phyloP scores from a whole-genome alignment of 768 basidiomycete genomes.

The Termitomyces sp. region DNA sequence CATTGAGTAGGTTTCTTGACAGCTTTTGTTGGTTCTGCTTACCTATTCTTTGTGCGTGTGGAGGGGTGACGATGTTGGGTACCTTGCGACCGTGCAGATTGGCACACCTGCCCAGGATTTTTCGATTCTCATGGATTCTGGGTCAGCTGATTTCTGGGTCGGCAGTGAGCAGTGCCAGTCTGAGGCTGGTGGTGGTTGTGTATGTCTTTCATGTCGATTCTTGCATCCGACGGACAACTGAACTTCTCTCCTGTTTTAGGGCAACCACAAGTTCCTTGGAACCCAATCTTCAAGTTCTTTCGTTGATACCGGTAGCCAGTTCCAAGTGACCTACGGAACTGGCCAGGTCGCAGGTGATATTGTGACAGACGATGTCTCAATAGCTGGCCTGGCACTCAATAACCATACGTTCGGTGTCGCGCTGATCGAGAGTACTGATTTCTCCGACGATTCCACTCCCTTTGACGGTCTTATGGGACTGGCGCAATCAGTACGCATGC shows the following conservation, averaged over 20 bases:
- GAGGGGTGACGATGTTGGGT: conserved; percentile 46
- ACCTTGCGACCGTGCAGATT: conserved; percentile 56
- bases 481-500: conserved; percentile 56
- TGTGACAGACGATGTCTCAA: conserved; percentile 55
- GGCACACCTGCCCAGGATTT: conserved; percentile 64
- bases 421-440: conserved; percentile 55
- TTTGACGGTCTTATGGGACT: conserved; percentile 82
- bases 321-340: conserved; percentile 66
- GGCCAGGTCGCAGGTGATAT: conserved; percentile 66
- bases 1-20: conserved; percentile 52
- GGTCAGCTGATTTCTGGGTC: conserved; percentile 69
- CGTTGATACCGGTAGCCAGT: conserved; percentile 43
- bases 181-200: conserved; percentile 38
- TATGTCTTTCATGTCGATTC: conserved; percentile 19
- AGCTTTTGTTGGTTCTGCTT: neutral
- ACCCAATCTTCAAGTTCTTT: conserved; percentile 60
- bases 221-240: neutral
- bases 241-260: conserved; percentile 24
- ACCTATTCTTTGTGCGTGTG: neutral
- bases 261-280: conserved; percentile 68
- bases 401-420: conserved; percentile 71
- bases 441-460: conserved; percentile 42
- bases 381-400: conserved; percentile 59
- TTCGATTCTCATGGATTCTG: conserved; percentile 65
- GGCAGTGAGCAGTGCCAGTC: conserved; percentile 52